Percentiles rank a stretch among this genome's conserved stretches.
Evolutionary conservation across 306 rosid species (phyloP).

Genomic region (Trifolium subterraneum): DNA sequence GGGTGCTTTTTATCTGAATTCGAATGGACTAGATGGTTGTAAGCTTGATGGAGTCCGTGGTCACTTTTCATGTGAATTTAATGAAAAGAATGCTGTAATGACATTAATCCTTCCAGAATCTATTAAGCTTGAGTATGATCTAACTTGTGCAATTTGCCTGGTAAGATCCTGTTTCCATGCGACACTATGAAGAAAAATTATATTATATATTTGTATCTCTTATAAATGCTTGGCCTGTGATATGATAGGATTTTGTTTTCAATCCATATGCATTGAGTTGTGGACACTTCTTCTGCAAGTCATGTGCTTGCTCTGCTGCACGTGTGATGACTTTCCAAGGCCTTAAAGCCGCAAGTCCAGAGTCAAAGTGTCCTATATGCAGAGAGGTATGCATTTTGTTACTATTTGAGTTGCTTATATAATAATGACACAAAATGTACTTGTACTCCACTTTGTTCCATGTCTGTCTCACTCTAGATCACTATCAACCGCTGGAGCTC

Average conservation of each 20-base stretch:
- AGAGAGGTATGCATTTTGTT: slow-evolving; percentile 73
- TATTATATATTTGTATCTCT: slow-evolving; percentile 23
- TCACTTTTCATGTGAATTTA: slow-evolving; percentile 62
- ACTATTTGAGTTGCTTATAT: background rate
- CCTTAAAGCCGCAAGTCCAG: slow-evolving; percentile 65
- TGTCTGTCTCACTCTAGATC: background rate
- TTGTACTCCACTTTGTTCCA: too few relatives aligned
- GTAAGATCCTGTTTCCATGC: slow-evolving; percentile 56
- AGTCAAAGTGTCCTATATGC: slow-evolving; percentile 85
- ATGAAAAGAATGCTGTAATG: slow-evolving; percentile 53
- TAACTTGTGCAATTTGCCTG: slow-evolving; percentile 90
- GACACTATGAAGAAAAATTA: background rate
- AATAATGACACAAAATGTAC: slow-evolving; percentile 4
- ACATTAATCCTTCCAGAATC: slow-evolving; percentile 75
- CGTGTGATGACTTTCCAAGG: slow-evolving; percentile 81
- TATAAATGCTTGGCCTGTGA: slow-evolving; percentile 30
- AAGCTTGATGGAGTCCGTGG: slow-evolving; percentile 57
- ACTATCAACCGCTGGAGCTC: background rate
- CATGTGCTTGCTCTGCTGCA: slow-evolving; percentile 92
- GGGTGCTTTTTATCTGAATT: slow-evolving; percentile 88
- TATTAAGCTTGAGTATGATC: slow-evolving; percentile 68
- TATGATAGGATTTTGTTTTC: slow-evolving; percentile 70
- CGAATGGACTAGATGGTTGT: slow-evolving; percentile 51
- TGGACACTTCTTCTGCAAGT: slow-evolving; percentile 91
- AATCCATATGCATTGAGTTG: slow-evolving; percentile 88